phyloP scores from a whole-genome alignment of 2,329 filamentous ascomycete genomes.

The Leptographium galeiforme region DNA sequence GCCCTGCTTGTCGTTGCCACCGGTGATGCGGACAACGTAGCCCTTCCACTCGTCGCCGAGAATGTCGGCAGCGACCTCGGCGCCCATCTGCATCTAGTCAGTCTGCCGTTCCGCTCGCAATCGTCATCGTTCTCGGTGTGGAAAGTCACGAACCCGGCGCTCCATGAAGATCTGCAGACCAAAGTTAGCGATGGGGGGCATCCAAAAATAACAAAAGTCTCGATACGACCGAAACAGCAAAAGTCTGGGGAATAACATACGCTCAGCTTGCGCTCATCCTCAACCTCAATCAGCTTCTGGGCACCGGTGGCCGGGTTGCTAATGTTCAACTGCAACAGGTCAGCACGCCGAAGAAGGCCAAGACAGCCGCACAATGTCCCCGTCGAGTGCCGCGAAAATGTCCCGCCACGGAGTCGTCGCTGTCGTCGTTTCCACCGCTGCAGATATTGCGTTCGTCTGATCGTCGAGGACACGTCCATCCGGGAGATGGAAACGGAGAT shows the following conservation, averaged over 20 bases:
- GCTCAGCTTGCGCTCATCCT: constrained; percentile 99
- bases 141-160: constrained; percentile 10
- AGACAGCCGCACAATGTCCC: not conserved
- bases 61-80: constrained; percentile 84
- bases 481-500: no score
- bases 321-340: constrained; percentile 43
- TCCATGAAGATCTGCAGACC: constrained; percentile 13
- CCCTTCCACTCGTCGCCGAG: constrained; percentile 99
- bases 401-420: not conserved
- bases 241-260: no score
- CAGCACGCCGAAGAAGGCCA: constrained; percentile 14
- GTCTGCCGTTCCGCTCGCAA: not conserved
- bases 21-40: constrained; percentile 99
- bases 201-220: not conserved
- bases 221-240: no score
- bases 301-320: constrained; percentile 97
- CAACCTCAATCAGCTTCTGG: constrained; percentile 97
- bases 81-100: constrained; percentile 53
- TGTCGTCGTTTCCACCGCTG: no score
- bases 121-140: not conserved
- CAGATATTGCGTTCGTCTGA: no score
- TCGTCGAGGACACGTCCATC: no score
- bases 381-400: not conserved
- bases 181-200: constrained; percentile 9
- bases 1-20: constrained; percentile 99